Evolutionary conservation across 2,329 filamentous ascomycete genomes (phyloP).

Genomic region (Xylariomycetidae sp.): DNA sequence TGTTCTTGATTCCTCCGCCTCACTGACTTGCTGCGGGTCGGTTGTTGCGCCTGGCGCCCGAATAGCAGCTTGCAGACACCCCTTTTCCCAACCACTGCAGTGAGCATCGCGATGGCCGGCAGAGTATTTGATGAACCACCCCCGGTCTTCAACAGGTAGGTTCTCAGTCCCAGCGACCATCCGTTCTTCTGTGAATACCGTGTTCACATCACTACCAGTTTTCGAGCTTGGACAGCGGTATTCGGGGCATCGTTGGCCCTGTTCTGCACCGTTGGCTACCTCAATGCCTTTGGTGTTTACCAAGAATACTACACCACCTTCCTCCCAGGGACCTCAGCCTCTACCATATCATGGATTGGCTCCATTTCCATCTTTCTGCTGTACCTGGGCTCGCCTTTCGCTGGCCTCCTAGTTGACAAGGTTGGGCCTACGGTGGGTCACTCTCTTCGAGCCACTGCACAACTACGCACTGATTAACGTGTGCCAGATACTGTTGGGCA

Average conservation of each 20-base stretch:
- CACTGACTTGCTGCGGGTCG: too few relatives aligned
- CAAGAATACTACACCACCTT: slow-evolving; percentile 24
- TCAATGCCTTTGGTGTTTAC: slow-evolving; percentile 30
- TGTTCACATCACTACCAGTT: background rate
- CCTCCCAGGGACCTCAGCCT: slow-evolving; percentile 16
- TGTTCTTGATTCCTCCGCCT: too few relatives aligned
- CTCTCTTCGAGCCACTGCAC: background rate
- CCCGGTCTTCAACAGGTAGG: background rate
- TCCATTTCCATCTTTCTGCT: slow-evolving; percentile 27
- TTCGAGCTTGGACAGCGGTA: slow-evolving; percentile 14
- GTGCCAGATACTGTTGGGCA: slow-evolving; percentile 9
- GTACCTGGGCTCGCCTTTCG: slow-evolving; percentile 16
- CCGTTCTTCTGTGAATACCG: too few relatives aligned
- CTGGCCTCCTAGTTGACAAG: slow-evolving; percentile 25
- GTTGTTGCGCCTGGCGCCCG: too few relatives aligned
- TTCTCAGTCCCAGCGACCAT: too few relatives aligned
- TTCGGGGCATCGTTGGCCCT: slow-evolving; percentile 14
- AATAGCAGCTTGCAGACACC: too few relatives aligned
- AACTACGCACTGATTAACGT: background rate
- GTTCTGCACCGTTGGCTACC: slow-evolving; percentile 26
- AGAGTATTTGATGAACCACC: too few relatives aligned
- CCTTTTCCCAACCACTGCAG: too few relatives aligned
- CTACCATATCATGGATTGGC: slow-evolving; percentile 29
- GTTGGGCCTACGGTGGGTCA: slow-evolving; percentile 20
- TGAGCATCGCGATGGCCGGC: too few relatives aligned